Evolutionary conservation across 169 alveolate genomes (phyloP), one percentile per base, ranked within the genome.

Genomic region (Plasmodium reichenowi): DNA sequence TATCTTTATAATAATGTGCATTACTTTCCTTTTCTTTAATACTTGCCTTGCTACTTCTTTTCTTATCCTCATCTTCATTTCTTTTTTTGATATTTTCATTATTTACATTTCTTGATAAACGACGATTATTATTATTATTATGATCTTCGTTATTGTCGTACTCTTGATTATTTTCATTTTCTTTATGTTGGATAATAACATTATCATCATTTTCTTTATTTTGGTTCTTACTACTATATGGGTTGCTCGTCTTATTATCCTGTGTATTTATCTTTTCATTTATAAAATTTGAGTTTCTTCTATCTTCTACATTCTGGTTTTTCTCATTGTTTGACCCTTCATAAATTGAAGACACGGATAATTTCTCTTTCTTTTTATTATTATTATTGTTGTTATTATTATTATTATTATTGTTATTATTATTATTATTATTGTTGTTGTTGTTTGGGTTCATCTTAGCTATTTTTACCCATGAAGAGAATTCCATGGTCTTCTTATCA

Each of bases 381-480:
- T 17, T 47, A 17, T 15, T 47, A 38, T 20, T 2, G n/a, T 22
- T 80, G 60, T 13, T 56, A 8, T 60, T 86, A 10, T 72, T 56
- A 3, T 71, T 86, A 10, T 72, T 74, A 5, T 56, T 67, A 7
- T 72, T 86, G 13, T 72, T 72, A 15, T n/a, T 45, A 32, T 13
- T 56, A 8, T 60, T 86, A 10, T 72, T 56, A 3, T 71, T 86
- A 10, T 72, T 74, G 6, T 56, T 67, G 9, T 72, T 86, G 13
- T 72, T 72, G 63, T 20, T 86, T 1, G 76, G 68, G 22, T 70
- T 70, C 87, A 60, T 70, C 48, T 86, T 86, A 0, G 92, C 86
- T 59, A 86, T 86, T 47, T 86, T 86, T 2, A 67, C 86, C 92
- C 92, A 86, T 0, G 92, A 56, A 47, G 74, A 59, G 26, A 71